phyloP scores from a whole-genome alignment of 805 yeast genomes.

The Candida piceae region DNA sequence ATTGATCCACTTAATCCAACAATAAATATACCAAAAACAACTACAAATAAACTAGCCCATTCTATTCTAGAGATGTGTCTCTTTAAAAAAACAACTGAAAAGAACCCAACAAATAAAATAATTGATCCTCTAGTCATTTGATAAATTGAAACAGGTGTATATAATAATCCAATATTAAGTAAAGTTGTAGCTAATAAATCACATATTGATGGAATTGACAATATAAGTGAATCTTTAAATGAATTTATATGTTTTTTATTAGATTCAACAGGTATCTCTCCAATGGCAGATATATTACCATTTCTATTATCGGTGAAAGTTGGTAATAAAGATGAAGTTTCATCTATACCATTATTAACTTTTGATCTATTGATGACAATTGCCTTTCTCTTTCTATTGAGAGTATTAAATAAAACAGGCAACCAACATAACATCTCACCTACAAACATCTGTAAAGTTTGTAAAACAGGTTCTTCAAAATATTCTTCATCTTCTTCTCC shows the following conservation, averaged over 20 bases:
- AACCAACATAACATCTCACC: constrained; percentile 53
- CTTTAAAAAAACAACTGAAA: constrained; percentile 59
- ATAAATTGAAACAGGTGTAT: constrained; percentile 73
- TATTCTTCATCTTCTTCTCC: constrained; percentile 37
- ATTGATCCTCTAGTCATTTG: constrained; percentile 84
- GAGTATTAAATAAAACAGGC: constrained; percentile 18
- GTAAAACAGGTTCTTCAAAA: constrained; percentile 76
- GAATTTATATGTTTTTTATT: constrained; percentile 12
- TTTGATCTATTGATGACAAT: constrained; percentile 2
- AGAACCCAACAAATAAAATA: constrained; percentile 68
- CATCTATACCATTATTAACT: constrained; percentile 2
- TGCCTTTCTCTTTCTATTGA: not conserved
- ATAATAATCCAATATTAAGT: constrained; percentile 68
- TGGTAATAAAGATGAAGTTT: not conserved
- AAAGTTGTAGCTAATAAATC: constrained; percentile 72
- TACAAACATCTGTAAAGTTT: constrained; percentile 75
- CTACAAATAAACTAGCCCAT: constrained; percentile 64
- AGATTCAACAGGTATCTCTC: too few relatives aligned
- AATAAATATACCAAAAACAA: constrained; percentile 60
- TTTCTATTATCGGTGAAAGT: too few relatives aligned
- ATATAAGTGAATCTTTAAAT: constrained; percentile 27
- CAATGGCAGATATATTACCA: too few relatives aligned
- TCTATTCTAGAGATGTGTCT: constrained; percentile 53
- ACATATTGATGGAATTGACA: constrained; percentile 63
- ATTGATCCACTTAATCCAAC: constrained; percentile 69